Conservation (phyloP, 768 basidiomycete species). For the Boletales sp. region DNA sequence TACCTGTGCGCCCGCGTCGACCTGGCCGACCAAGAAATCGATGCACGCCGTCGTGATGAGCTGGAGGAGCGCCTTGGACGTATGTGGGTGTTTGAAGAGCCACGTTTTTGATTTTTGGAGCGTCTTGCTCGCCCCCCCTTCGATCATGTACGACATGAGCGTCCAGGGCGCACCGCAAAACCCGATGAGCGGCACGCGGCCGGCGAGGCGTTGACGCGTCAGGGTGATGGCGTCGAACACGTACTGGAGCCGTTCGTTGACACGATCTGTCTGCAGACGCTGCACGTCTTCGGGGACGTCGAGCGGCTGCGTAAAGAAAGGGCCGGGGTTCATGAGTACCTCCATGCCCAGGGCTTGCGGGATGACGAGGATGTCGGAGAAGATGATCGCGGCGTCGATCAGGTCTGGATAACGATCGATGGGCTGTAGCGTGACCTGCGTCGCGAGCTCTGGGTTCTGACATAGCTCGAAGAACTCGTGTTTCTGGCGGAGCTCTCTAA, state of each 20-base stretch:
- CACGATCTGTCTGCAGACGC: conserved; percentile 65
- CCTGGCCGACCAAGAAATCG: conserved; percentile 88
- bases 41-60: conserved; percentile 88
- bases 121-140: conserved; percentile 91
- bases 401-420: conserved; percentile 83
- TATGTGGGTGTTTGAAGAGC: conserved; percentile 87
- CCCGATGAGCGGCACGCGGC: conserved; percentile 93
- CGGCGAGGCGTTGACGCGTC: conserved; percentile 76
- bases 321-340: conserved; percentile 90
- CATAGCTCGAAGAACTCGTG: conserved; percentile 97
- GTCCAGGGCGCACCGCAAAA: conserved; percentile 99
- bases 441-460: conserved; percentile 85
- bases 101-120: conserved; percentile 91
- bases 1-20: conserved; percentile 95
- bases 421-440: conserved; percentile 89
- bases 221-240: conserved; percentile 89
- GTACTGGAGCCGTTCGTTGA: conserved; percentile 84
- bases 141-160: conserved; percentile 96
- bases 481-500: conserved; percentile 76
- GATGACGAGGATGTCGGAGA: conserved; percentile 96
- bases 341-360: conserved; percentile 98
- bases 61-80: conserved; percentile 71
- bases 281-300: conserved; percentile 67
- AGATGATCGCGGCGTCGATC: conserved; percentile 95
- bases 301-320: conserved; percentile 85